phyloP scores from a whole-genome alignment of 2,329 filamentous ascomycete genomes.

The Ophiostoma piceae region DNA sequence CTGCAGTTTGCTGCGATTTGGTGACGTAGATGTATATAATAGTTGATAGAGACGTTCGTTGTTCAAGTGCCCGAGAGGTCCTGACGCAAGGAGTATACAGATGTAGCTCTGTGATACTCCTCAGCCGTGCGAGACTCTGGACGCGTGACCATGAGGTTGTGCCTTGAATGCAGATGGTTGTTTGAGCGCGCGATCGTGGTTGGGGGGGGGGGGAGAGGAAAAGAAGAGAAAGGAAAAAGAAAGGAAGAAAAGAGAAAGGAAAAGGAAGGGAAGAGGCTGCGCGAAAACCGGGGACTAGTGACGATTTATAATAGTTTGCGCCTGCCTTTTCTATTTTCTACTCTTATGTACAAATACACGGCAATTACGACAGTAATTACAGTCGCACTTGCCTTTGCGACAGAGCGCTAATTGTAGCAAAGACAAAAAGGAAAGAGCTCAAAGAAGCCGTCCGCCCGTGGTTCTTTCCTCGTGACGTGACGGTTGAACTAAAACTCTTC shows the following conservation, averaged over 20 bases:
- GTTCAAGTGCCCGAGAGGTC: conserved; percentile 33
- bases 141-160: conserved; percentile 36
- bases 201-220: not conserved
- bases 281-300: conserved; percentile 11
- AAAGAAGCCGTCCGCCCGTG: not conserved
- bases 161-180: not conserved
- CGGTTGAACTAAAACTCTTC: not conserved
- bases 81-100: conserved; percentile 63
- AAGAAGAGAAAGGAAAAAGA: not conserved
- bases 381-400: not conserved
- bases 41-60: conserved; percentile 3
- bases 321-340: not conserved
- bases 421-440: not conserved
- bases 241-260: too few relatives aligned
- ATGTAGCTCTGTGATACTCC: conserved; percentile 54
- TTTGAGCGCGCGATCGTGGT: not conserved
- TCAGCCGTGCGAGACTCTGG: conserved; percentile 51
- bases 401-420: not conserved
- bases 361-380: not conserved
- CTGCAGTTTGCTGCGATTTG: conserved; percentile 8
- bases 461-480: not conserved
- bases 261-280: not conserved
- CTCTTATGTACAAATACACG: not conserved
- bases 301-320: conserved; percentile 1
- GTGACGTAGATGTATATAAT: conserved; percentile 15